A percentile compares a stretch with the other conserved stretches of the same genome.
These are phyloP conservation scores for Termitomyces sp. DNA, from an alignment of 768 basidiomycete genomes.

Conservation along the genomic window DNA sequence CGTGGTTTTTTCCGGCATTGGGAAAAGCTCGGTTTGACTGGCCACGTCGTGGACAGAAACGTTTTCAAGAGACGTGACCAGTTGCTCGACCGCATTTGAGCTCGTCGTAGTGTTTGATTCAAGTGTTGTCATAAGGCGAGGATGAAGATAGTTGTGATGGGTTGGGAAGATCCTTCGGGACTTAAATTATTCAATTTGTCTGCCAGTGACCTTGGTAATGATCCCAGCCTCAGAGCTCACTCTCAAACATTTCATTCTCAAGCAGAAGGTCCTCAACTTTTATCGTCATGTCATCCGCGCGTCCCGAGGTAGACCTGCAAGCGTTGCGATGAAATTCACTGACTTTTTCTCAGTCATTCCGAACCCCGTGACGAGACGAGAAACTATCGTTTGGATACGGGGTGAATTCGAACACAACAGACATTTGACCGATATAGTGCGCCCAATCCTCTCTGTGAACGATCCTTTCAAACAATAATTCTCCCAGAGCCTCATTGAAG, in stretches of 20 bases:
- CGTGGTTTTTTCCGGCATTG: conserved; percentile 26
- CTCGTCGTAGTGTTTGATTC: conserved; percentile 7
- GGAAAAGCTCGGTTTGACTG: conserved; percentile 18
- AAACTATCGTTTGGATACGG: conserved; percentile 73
- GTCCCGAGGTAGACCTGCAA: conserved; percentile 48
- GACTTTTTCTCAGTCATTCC: conserved; percentile 48
- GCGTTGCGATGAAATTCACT: conserved; percentile 8
- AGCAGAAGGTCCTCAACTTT: conserved; percentile 53
- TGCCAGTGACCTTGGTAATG: conserved; percentile 17
- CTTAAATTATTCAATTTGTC: conserved; percentile 31
- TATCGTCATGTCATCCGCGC: conserved; percentile 71
- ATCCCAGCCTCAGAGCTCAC: conserved; percentile 30
- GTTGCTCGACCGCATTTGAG: conserved; percentile 20
- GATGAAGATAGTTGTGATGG: conserved; percentile 6
- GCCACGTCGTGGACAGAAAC: conserved; percentile 22
- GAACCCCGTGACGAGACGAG: conserved; percentile 54
- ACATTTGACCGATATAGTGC: conserved; percentile 55
- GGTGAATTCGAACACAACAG: conserved; percentile 65
- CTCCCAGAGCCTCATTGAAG: conserved; percentile 55
- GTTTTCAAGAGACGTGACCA: conserved; percentile 29
- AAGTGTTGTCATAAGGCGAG: conserved; percentile 16
- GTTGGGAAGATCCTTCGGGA: conserved; percentile 29
- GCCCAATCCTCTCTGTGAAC: conserved; percentile 15
- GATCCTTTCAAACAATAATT: background rate
- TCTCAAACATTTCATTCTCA: conserved; percentile 75